Conservation (phyloP, 1,284 basidiomycete genomes). For the Termitomyces sp. region DNA sequence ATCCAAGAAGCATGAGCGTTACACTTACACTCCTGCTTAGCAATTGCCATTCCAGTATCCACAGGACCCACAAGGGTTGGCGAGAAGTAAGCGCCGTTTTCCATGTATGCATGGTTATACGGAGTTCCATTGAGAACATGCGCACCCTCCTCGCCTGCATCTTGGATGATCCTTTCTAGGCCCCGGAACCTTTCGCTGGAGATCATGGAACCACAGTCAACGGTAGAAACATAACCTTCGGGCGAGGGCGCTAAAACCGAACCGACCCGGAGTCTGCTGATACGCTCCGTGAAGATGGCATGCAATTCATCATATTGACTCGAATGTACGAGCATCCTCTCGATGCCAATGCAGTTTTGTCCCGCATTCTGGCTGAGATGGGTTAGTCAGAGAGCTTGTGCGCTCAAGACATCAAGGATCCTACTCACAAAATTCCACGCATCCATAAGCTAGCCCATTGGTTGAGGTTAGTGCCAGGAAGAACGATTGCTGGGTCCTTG, state of each 20-base stretch:
- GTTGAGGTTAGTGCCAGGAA: slow-evolving; percentile 67
- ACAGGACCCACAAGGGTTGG: slow-evolving; percentile 88
- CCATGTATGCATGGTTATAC: slow-evolving; percentile 60
- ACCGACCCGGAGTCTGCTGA: slow-evolving; percentile 64
- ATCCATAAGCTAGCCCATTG: slow-evolving; percentile 74
- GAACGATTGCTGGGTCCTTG: slow-evolving; percentile 75
- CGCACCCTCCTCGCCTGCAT: slow-evolving; percentile 72
- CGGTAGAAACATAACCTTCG: slow-evolving; percentile 62
- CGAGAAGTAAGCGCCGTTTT: slow-evolving; percentile 75
- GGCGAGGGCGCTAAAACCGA: slow-evolving; percentile 58
- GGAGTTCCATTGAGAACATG: slow-evolving; percentile 64
- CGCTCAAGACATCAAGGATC: neutral
- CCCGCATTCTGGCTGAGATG: slow-evolving; percentile 77
- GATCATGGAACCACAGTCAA: slow-evolving; percentile 85
- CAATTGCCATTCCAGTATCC: slow-evolving; percentile 68
- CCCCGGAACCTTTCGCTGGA: slow-evolving; percentile 61
- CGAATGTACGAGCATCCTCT: slow-evolving; percentile 83
- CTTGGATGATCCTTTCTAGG: slow-evolving; percentile 66
- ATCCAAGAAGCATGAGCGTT: neutral
- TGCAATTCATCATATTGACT: slow-evolving; percentile 74
- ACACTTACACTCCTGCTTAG: slow-evolving; percentile 75
- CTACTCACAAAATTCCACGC: slow-evolving; percentile 83
- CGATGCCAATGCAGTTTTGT: slow-evolving; percentile 97
- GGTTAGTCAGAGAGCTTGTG: slow-evolving; percentile 2
- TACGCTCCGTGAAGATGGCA: slow-evolving; percentile 56